Evolutionary conservation across 106 monocot genomes (phyloP).

Genomic region (Gastrodia elata): DNA sequence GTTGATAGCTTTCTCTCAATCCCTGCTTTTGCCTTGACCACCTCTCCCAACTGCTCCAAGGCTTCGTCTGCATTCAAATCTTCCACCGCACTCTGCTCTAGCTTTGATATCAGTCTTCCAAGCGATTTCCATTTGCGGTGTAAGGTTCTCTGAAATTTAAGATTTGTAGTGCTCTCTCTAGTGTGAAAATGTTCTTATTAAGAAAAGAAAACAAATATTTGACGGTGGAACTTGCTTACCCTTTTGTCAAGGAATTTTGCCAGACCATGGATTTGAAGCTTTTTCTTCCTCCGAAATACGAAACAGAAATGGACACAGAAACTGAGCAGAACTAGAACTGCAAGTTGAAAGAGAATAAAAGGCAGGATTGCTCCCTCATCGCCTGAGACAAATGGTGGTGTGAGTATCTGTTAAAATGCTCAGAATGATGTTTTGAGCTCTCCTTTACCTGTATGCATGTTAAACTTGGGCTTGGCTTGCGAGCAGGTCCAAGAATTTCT

Average conservation of each 20-base stretch:
- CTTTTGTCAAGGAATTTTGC: conserved; percentile 66
- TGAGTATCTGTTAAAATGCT: neutral
- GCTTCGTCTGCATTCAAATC: conserved; percentile 28
- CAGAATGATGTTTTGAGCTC: neutral
- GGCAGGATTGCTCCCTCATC: conserved; percentile 37
- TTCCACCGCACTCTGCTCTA: conserved; percentile 36
- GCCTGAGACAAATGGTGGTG: conserved; percentile 15
- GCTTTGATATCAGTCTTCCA: conserved; percentile 45
- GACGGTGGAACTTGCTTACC: conserved; percentile 28
- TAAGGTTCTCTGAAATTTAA: conserved; percentile 46
- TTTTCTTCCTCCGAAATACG: conserved; percentile 83
- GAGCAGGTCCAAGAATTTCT: conserved; percentile 74
- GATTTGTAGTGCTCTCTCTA: no score
- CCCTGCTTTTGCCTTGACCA: conserved; percentile 47
- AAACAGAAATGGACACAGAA: conserved; percentile 52
- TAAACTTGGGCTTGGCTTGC: conserved; percentile 40
- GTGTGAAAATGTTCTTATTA: no score
- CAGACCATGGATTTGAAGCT: conserved; percentile 59
- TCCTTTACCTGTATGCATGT: conserved; percentile 37
- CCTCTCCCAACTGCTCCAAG: conserved; percentile 48
- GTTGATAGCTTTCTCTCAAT: conserved; percentile 56
- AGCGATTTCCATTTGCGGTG: conserved; percentile 44
- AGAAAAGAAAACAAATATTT: no score
- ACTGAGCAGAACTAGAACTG: conserved; percentile 34
- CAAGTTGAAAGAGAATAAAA: conserved; percentile 50